These are phyloP conservation scores for Penicillium sp. DNA, from an alignment of 2,329 filamentous ascomycete species.

Conservation along the genomic window DNA sequence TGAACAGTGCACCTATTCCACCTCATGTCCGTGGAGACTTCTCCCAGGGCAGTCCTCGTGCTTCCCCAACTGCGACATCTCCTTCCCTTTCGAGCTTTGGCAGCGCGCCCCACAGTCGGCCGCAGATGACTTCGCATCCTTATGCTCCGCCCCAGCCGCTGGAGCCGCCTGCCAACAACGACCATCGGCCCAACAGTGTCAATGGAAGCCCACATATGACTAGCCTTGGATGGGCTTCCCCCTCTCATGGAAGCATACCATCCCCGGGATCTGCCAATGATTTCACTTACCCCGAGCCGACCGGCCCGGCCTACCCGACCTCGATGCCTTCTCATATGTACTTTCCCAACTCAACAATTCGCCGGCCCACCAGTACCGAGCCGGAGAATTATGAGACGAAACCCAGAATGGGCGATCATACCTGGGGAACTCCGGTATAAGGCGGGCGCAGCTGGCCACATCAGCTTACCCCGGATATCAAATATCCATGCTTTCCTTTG, in stretches of 20 bases:
- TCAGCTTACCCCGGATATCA: neutral
- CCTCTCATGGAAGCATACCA: conserved; percentile 72
- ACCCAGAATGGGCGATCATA: conserved; percentile 45
- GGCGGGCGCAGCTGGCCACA: conserved; percentile 3
- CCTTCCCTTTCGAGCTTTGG: conserved; percentile 67
- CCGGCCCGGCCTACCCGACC: conserved; percentile 54
- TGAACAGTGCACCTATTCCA: conserved; percentile 78
- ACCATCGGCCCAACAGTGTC: conserved; percentile 75
- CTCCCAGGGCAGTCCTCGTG: conserved; percentile 69
- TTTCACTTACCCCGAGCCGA: conserved; percentile 80
- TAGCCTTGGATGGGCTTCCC: conserved; percentile 83
- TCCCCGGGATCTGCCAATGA: conserved; percentile 72
- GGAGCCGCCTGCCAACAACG: conserved; percentile 78
- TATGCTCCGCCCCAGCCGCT: conserved; percentile 85
- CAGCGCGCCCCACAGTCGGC: conserved; percentile 53
- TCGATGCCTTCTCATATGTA: conserved; percentile 67
- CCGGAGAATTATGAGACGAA: conserved; percentile 69
- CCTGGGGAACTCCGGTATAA: conserved; percentile 44
- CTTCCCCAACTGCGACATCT: conserved; percentile 65
- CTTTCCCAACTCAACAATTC: conserved; percentile 70
- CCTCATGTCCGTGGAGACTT: conserved; percentile 79
- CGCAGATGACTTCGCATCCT: conserved; percentile 81
- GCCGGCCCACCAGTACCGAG: conserved; percentile 76
- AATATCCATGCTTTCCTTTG: conserved; percentile 20
- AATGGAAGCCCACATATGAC: conserved; percentile 84